Base-by-base conservation (phyloP, 208 protist genomes). In the Acanthamoeba divionensis region DNA sequence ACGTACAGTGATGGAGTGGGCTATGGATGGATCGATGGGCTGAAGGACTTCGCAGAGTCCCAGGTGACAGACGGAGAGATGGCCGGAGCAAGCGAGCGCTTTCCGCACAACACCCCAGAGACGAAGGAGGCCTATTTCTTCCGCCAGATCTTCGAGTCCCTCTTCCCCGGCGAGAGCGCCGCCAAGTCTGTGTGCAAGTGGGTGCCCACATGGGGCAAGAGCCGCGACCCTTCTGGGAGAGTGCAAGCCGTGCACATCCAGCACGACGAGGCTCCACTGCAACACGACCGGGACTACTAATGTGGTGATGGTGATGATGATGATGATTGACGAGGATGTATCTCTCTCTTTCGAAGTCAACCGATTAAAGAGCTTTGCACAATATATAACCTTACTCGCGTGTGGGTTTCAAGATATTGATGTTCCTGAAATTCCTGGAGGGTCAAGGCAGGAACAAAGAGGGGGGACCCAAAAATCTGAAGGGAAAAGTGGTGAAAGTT, bases 101-200 rank as follows among this genome's bases (percentile, higher is more conserved):
- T 97, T 95, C 96, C 96, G 44, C 50, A 96, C 71, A 96, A 98
- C 73, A 96, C 96, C 15, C 96, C 96, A 24, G 6, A 31, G 29
- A 97, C 96, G 31, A 98, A 98, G 93, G 96, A 98, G 93, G 96
- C 94, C 21, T 97, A 94, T 90, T 95, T 93, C 83, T 97, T 96
- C 90, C 48, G 96, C 33, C 86, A 65, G 48, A 92, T 97, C 44
- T 98, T 98, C 65, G 94, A 96, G 48, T 33, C 83, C 24, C 71
- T 94, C 21, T 97, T 95, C 90, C 95, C 94, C 31, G 79, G 79
- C 31, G 79, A 88, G 79, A 69, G 55, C 79, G 79, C 79, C 0
- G 24, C 45, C 21, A 90, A 66, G 85, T 66, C 92, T 18, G 92
- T 94, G 47, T 26, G n/a, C 12, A 89, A 90, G 47, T 94, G 92